Evolutionary conservation across 441 rosid genomes (phyloP).

Genomic region (Daphne laureola): DNA sequence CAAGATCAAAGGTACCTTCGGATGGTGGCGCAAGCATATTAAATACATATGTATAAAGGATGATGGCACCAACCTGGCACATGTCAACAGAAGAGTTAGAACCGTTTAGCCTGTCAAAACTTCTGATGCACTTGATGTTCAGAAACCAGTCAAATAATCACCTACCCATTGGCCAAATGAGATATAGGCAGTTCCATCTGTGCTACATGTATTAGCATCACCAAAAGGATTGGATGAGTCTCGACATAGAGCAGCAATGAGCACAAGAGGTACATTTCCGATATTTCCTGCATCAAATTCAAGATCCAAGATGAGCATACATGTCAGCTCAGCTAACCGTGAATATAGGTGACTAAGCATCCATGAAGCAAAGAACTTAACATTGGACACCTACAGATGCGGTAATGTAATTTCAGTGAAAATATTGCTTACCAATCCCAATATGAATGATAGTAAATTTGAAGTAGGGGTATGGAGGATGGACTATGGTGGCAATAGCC

Average conservation of each 20-base stretch:
- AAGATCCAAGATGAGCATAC: not conserved
- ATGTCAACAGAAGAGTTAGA: not conserved
- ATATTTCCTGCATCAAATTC: slow-evolving; percentile 89
- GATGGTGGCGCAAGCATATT: slow-evolving; percentile 92
- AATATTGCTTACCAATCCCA: slow-evolving; percentile 63
- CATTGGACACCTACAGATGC: not conserved
- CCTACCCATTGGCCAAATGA: slow-evolving; percentile 98
- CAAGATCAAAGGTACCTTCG: slow-evolving; percentile 75
- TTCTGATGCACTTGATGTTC: not conserved
- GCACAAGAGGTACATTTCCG: slow-evolving; percentile 95
- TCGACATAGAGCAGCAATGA: slow-evolving; percentile 84
- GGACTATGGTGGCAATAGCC: slow-evolving; percentile 46
- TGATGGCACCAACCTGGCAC: slow-evolving; percentile 92
- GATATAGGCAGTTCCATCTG: slow-evolving; percentile 87
- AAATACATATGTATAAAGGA: slow-evolving; percentile 90
- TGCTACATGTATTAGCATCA: slow-evolving; percentile 66
- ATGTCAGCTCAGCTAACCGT: too few species aligned
- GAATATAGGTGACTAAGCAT: not conserved
- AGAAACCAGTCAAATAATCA: slow-evolving; percentile 6
- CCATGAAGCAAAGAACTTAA: not conserved
- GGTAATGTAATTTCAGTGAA: not conserved
- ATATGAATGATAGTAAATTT: slow-evolving; percentile 77
- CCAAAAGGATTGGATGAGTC: slow-evolving; percentile 85
- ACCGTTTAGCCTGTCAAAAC: too few species aligned
- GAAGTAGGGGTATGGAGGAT: slow-evolving; percentile 91